Evolutionary conservation across 2,329 filamentous ascomycete species (phyloP).

Genomic region (Tolypocladium tropicale): DNA sequence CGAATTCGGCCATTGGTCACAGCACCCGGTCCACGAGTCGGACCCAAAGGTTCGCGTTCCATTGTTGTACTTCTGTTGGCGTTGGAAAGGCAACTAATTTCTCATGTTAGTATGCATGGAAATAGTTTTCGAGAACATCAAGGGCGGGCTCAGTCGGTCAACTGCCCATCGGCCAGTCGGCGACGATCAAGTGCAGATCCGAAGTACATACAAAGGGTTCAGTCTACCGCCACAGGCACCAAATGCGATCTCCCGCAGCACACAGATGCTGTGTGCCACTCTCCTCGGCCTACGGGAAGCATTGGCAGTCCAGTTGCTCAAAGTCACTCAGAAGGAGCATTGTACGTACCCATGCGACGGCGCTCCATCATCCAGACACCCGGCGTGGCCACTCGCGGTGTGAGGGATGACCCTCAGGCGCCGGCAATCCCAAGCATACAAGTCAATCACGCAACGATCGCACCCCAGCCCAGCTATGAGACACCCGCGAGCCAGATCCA

Average conservation of each 20-base stretch:
- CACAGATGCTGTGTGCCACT: neutral
- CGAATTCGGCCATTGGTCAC: conserved; percentile 3
- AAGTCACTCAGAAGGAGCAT: neutral
- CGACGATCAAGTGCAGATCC: neutral
- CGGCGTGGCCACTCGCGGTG: conserved; percentile 36
- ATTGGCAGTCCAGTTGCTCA: neutral
- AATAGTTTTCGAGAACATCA: neutral
- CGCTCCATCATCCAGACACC: conserved; percentile 38
- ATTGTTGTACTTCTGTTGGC: neutral
- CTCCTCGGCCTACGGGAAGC: neutral
- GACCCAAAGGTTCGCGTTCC: conserved; percentile 6
- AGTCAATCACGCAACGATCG: conserved; percentile 22
- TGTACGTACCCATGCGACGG: conserved; percentile 37
- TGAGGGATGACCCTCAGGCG: conserved; percentile 11
- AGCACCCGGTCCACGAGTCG: conserved; percentile 2
- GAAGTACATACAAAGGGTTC: neutral
- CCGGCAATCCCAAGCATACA: conserved; percentile 22
- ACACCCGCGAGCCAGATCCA: neutral
- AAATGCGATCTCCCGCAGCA: neutral
- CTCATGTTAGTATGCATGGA: neutral
- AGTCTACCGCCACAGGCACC: neutral
- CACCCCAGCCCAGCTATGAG: neutral
- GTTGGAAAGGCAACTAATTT: neutral
- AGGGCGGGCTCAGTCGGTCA: neutral
- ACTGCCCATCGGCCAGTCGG: neutral